Conservation (phyloP, 768 basidiomycete species). For the Tricholoma bakamatsutake region DNA sequence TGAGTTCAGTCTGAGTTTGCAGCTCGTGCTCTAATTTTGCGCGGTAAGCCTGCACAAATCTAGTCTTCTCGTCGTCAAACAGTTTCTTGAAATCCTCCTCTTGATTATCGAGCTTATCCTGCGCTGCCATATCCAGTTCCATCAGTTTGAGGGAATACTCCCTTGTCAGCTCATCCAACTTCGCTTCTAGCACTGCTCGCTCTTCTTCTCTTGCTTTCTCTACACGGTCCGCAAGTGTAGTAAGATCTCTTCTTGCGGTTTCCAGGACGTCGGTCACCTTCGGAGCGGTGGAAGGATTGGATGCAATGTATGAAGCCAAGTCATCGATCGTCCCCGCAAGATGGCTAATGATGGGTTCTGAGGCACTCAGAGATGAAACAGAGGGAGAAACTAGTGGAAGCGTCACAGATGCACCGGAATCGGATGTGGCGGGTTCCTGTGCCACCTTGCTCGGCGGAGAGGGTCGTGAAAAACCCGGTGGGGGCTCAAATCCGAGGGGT, state of each 20-base stretch:
- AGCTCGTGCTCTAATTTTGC: slow-evolving; percentile 84
- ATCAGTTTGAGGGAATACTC: slow-evolving; percentile 80
- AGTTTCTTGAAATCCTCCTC: slow-evolving; percentile 81
- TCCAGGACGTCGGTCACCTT: slow-evolving; percentile 74
- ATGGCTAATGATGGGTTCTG: slow-evolving; percentile 91
- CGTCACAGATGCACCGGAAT: slow-evolving; percentile 21
- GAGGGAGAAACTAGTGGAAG: slow-evolving; percentile 81
- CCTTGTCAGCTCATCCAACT: slow-evolving; percentile 75
- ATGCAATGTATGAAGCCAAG: slow-evolving; percentile 77
- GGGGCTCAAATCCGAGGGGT: slow-evolving; percentile 92
- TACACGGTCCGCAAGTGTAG: slow-evolving; percentile 69
- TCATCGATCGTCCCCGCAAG: slow-evolving; percentile 91
- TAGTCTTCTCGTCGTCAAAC: slow-evolving; percentile 71
- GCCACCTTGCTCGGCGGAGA: slow-evolving; percentile 39
- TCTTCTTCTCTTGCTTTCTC: slow-evolving; percentile 79
- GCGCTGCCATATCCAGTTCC: slow-evolving; percentile 79
- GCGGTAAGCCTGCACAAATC: slow-evolving; percentile 72
- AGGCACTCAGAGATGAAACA: slow-evolving; percentile 61
- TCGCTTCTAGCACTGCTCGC: slow-evolving; percentile 50
- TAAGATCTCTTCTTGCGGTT: slow-evolving; percentile 76
- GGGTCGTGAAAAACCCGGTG: slow-evolving; percentile 78
- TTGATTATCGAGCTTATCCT: slow-evolving; percentile 79
- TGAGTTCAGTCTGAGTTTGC: slow-evolving; percentile 82
- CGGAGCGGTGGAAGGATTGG: slow-evolving; percentile 60
- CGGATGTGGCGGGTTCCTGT: slow-evolving; percentile 19